Conservation (phyloP, 2,329 filamentous ascomycete genomes). For the Helminthosporium solani region DNA sequence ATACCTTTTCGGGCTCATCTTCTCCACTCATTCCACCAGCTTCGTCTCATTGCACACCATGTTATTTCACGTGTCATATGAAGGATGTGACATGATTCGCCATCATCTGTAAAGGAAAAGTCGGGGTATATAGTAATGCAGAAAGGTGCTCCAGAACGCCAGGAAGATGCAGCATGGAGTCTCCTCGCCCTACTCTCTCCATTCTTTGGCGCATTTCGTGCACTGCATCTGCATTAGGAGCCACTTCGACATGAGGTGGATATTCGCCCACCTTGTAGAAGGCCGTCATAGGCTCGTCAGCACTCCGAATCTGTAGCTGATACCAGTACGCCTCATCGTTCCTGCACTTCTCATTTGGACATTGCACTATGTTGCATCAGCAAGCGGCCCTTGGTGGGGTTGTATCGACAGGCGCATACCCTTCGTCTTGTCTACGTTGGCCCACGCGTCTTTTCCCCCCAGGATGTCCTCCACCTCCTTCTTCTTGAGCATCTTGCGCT, state of each 20-base stretch:
- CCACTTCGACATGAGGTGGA: not conserved
- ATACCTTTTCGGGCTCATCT: too few relatives aligned
- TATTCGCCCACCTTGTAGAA: constrained; percentile 73
- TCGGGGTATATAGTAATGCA: not conserved
- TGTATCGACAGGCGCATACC: constrained; percentile 39
- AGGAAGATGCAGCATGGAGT: not conserved
- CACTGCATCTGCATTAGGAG: constrained; percentile 30
- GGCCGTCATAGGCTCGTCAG: constrained; percentile 97
- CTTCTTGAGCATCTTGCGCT: constrained; percentile 75
- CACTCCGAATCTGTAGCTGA: constrained; percentile 95
- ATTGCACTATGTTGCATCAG: constrained; percentile 62
- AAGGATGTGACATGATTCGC: too few relatives aligned
- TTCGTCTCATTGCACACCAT: too few relatives aligned
- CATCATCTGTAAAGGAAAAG: not conserved
- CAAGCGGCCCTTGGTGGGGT: not conserved
- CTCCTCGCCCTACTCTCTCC: constrained; percentile 40
- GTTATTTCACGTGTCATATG: not conserved
- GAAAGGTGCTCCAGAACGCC: not conserved
- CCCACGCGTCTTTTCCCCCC: constrained; percentile 84
- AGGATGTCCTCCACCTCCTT: constrained; percentile 90
- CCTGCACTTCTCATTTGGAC: constrained; percentile 75
- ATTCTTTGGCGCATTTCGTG: constrained; percentile 47
- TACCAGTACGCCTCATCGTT: constrained; percentile 88
- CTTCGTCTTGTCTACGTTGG: constrained; percentile 81
- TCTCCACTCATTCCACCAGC: too few relatives aligned